phyloP scores from a whole-genome alignment of 139 green algal species.

The Gonium pectorale region DNA sequence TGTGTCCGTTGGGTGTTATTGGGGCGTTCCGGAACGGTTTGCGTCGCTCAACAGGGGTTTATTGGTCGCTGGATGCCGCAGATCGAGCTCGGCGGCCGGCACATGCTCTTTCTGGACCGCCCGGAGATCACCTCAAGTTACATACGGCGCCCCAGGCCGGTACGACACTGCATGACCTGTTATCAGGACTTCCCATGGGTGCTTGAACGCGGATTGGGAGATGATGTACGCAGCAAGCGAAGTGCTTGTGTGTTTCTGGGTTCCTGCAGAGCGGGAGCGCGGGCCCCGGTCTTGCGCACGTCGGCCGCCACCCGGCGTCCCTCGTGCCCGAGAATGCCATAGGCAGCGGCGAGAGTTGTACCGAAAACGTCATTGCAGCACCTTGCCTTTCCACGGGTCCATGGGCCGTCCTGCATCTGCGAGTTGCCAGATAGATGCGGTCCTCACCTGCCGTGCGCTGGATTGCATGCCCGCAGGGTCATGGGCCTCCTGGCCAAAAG shows the following conservation, averaged over 20 bases:
- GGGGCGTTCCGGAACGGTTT: background rate
- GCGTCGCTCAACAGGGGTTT: background rate
- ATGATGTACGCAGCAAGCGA: background rate
- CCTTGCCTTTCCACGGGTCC: background rate
- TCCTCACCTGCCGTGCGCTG: background rate
- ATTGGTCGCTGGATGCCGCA: background rate
- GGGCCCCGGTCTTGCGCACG: too few relatives aligned
- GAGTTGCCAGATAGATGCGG: too few relatives aligned
- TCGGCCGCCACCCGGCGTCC: too few relatives aligned
- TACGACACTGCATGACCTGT: too few relatives aligned
- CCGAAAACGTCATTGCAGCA: too few relatives aligned
- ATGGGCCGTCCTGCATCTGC: background rate
- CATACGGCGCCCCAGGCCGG: too few relatives aligned
- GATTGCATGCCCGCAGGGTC: background rate
- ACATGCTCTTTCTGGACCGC: background rate
- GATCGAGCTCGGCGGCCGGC: background rate
- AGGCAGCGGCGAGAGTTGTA: background rate
- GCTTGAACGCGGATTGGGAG: background rate
- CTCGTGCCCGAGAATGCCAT: background rate
- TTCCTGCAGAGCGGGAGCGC: background rate
- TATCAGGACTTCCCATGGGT: too few relatives aligned
- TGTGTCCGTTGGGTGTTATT: background rate
- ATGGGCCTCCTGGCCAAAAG: background rate
- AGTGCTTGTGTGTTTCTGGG: too few relatives aligned
- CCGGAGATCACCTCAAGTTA: background rate